Evolutionary conservation across 2,329 filamentous ascomycete genomes (phyloP), one percentile per base, ranked within the genome.

Genomic region (Diaporthe sp.): DNA sequence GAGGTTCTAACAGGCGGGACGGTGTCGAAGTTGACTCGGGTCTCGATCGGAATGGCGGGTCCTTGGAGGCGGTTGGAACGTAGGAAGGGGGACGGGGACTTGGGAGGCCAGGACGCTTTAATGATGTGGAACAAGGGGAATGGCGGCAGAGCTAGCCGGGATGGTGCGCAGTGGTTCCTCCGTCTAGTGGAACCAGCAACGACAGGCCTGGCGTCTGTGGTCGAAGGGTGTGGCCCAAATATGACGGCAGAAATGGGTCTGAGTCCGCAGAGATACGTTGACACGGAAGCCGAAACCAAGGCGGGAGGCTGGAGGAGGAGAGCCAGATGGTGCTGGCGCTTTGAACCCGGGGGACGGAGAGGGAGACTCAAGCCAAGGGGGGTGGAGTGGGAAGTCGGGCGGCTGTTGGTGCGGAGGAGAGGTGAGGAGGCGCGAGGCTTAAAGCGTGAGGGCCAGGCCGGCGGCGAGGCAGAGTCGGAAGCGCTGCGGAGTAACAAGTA

Each of bases 361-460:
- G 37, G 49, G 53, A 65, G 34, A 62, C 19, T n/a, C 37, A 25
- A 57, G 46, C 39, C 46, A 53, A 37, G 65, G 37, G 42, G 46
- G 59, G 31, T 65, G 39, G 58, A 25, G 58, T 62, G 39, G 59
- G 25, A 46, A 46, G 37, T 25, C 59, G 59, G 59, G 59, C 59
- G 59, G 42, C 46, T 70, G 46, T 28, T 71, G 62, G 31, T 75
- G 75, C 68, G 75, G 73, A 70, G 75, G 17, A 61, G 39, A 75
- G 67, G 15, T 68, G 61, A 76, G 61, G 61, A 72, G 75, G 69
- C 55, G 73, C 67, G 31, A 71, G 75, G 68, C 69, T 61, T 55
- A 69, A 70, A 72, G 59, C 69, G 69, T 44, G 46, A 72, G 68
- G 74, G 68, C 46, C 25, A 72, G 31, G 62, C 75, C 42, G 49